phyloP scores from a whole-genome alignment of 257 asterid genomes.

The Solanum lycopersicoides region DNA sequence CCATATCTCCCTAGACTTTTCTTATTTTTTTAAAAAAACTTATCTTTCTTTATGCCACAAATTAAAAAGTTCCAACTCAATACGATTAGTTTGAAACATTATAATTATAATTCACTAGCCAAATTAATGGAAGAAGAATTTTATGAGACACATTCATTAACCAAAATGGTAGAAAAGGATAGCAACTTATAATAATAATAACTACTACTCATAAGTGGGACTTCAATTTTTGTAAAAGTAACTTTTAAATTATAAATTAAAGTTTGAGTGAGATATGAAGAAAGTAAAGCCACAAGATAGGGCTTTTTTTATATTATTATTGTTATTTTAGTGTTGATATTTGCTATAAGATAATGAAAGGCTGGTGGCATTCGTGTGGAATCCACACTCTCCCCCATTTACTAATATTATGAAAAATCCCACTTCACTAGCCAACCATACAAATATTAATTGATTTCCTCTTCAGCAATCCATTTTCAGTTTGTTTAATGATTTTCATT shows the following conservation, averaged over 20 bases:
- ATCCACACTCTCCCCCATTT: slow-evolving; percentile 32
- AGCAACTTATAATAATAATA: neutral
- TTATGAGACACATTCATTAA: neutral
- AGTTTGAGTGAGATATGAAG: neutral
- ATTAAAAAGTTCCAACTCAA: neutral
- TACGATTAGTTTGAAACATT: neutral
- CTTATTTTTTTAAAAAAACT: neutral
- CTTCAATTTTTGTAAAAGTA: neutral
- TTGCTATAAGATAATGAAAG: neutral
- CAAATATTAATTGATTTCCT: slow-evolving; percentile 21
- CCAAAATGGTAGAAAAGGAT: neutral
- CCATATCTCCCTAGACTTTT: neutral
- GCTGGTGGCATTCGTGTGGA: slow-evolving; percentile 53
- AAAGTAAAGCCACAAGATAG: neutral
- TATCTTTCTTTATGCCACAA: neutral
- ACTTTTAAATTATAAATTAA: neutral
- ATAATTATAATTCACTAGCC: neutral
- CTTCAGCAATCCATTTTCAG: slow-evolving; percentile 36
- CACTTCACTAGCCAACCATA: neutral
- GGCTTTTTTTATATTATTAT: neutral
- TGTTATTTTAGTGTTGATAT: neutral
- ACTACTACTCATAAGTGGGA: neutral
- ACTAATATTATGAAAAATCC: slow-evolving; percentile 15
- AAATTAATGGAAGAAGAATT: neutral
- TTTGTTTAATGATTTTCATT: neutral